phyloP scores from a whole-genome alignment of 192 early-diverging fungal genomes.

The Mortierella hygrophila region DNA sequence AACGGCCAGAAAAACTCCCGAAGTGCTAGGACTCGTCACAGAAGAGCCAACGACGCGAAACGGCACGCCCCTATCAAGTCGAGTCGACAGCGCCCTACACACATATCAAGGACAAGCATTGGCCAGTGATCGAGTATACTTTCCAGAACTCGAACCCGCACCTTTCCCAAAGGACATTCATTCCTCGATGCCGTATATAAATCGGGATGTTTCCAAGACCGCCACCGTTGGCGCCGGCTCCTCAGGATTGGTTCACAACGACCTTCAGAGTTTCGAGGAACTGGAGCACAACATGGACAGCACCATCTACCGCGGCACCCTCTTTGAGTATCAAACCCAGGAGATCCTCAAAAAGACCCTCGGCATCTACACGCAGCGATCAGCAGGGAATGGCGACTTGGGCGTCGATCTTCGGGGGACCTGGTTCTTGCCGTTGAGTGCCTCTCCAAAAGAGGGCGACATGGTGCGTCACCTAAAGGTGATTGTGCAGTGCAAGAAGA shows the following conservation, averaged over 20 bases:
- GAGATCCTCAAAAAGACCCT: slow-evolving; percentile 34
- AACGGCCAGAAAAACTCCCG: not conserved
- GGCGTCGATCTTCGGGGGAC: slow-evolving; percentile 53
- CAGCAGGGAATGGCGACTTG: slow-evolving; percentile 32
- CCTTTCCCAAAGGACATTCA: slow-evolving; percentile 47
- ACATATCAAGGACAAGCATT: slow-evolving; percentile 27
- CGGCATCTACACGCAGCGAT: slow-evolving; percentile 53
- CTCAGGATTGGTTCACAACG: slow-evolving; percentile 12
- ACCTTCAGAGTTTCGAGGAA: slow-evolving; percentile 30
- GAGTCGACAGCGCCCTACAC: not conserved
- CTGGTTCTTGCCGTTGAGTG: slow-evolving; percentile 46
- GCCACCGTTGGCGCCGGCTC: not conserved
- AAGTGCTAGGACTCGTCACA: not conserved
- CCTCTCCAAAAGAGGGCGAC: slow-evolving; percentile 28
- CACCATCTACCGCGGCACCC: slow-evolving; percentile 44
- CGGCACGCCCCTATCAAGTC: not conserved
- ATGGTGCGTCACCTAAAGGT: slow-evolving; percentile 47
- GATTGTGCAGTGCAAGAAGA: slow-evolving; percentile 52
- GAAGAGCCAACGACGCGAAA: not conserved
- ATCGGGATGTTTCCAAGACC: slow-evolving; percentile 4
- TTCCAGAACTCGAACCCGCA: slow-evolving; percentile 29
- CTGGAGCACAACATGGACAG: slow-evolving; percentile 23
- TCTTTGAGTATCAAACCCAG: slow-evolving; percentile 49
- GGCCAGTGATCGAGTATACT: not conserved
- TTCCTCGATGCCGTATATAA: slow-evolving; percentile 31